Evolutionary conservation across 208 protist genomes (phyloP).

Genomic region (Leishmania lainsoni): DNA sequence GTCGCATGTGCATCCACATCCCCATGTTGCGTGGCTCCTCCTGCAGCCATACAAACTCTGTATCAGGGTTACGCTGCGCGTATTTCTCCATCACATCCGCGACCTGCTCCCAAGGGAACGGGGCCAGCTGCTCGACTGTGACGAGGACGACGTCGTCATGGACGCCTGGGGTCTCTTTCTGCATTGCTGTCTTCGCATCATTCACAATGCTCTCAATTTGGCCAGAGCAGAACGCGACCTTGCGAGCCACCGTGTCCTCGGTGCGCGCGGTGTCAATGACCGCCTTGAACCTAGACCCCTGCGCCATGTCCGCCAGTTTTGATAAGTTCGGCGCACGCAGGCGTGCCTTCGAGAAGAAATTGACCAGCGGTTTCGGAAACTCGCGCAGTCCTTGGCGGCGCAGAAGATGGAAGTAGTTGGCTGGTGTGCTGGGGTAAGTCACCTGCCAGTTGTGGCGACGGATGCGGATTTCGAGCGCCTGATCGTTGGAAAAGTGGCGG

Average conservation of each 20-base stretch:
- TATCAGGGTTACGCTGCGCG: slow-evolving; percentile 72
- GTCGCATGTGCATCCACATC: slow-evolving; percentile 89
- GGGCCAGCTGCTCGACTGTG: slow-evolving; percentile 96
- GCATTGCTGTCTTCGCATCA: slow-evolving; percentile 59
- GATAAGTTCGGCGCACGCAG: slow-evolving; percentile 93
- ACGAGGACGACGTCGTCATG: slow-evolving; percentile 92
- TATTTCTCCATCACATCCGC: slow-evolving; percentile 89
- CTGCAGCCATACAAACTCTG: slow-evolving; percentile 96
- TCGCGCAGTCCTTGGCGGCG: slow-evolving; percentile 96
- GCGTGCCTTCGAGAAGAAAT: slow-evolving; percentile 94
- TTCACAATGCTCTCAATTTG: slow-evolving; percentile 98
- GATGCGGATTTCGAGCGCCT: slow-evolving; percentile 79
- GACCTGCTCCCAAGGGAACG: slow-evolving; percentile 98
- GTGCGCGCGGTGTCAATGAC: slow-evolving; percentile 31
- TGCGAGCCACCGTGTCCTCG: slow-evolving; percentile 62
- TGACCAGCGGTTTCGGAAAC: slow-evolving; percentile 98
- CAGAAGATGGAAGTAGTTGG: slow-evolving; percentile 99
- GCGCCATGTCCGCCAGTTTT: slow-evolving; percentile 70
- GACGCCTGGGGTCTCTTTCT: slow-evolving; percentile 46
- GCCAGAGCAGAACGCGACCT: slow-evolving; percentile 97
- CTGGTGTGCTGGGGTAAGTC: slow-evolving; percentile 96
- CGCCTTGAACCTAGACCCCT: slow-evolving; percentile 64
- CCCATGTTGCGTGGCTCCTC: slow-evolving; percentile 99
- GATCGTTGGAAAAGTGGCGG: slow-evolving; percentile 57
- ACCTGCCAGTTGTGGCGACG: slow-evolving; percentile 92